Evolutionary conservation across 306 rosid genomes (phyloP).

Genomic region (Quillaja saponaria): DNA sequence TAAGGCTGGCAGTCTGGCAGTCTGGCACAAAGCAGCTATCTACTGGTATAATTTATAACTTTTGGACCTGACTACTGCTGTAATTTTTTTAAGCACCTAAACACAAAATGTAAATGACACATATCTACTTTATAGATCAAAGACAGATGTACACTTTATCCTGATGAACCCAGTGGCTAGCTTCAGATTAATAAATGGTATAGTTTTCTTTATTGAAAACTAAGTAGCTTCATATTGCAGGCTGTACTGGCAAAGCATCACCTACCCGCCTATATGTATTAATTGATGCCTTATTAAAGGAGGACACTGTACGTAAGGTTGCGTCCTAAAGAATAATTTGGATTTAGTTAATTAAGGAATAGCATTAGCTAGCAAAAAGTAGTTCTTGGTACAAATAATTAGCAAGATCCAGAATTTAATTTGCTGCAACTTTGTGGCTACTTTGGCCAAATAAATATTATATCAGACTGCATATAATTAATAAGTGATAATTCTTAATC

Average conservation of each 20-base stretch:
- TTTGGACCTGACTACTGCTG: constrained; percentile 29
- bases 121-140: constrained; percentile 32
- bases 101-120: constrained; percentile 24
- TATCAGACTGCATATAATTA: constrained; percentile 14
- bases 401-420: constrained; percentile 2
- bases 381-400: constrained; percentile 28
- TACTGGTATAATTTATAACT: constrained; percentile 36
- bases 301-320: too few relatives aligned
- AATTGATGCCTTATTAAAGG: constrained; percentile 9
- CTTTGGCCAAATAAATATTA: constrained; percentile 21
- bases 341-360: background rate
- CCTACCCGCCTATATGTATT: too few relatives aligned
- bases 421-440: constrained; percentile 32
- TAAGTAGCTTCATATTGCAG: constrained; percentile 5
- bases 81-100: constrained; percentile 14
- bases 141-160: constrained; percentile 35
- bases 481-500: constrained; percentile 17
- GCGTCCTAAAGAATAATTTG: constrained; percentile 23
- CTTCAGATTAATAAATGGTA: background rate
- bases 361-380: constrained; percentile 20
- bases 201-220: background rate
- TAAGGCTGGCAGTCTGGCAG: constrained; percentile 39
- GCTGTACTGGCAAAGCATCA: constrained; percentile 14
- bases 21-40: constrained; percentile 26
- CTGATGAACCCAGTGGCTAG: constrained; percentile 11